Percentiles rank a stretch among this genome's conserved stretches.
Evolutionary conservation across 2,329 filamentous ascomycete genomes (phyloP).

Genomic region (Akanthomyces uredinophilus): DNA sequence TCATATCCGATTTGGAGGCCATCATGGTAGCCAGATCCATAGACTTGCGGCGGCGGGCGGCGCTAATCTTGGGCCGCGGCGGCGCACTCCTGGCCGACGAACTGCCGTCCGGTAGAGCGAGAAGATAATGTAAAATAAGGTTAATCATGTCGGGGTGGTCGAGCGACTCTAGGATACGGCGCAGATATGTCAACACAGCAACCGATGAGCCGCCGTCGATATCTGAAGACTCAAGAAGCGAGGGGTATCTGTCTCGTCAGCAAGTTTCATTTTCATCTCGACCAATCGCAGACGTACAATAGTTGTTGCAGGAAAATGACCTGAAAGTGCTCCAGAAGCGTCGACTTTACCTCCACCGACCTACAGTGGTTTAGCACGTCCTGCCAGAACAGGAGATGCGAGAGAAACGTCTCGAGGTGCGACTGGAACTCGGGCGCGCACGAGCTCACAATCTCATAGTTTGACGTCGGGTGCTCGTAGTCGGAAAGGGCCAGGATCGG

Average conservation of each 20-base stretch:
- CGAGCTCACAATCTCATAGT: conserved; percentile 67
- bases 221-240: conserved; percentile 91
- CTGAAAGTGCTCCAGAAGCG: conserved; percentile 92
- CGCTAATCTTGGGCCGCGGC: conserved; percentile 53
- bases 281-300: conserved; percentile 51
- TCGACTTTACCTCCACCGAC: conserved; percentile 86
- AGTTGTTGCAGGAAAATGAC: conserved; percentile 93
- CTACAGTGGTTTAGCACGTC: conserved; percentile 94
- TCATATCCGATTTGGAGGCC: conserved; percentile 66
- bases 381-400: conserved; percentile 95
- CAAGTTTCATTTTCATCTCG: no score
- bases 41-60: conserved; percentile 77
- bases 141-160: conserved; percentile 94
- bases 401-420: conserved; percentile 91
- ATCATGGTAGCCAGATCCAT: conserved; percentile 80
- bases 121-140: conserved; percentile 84
- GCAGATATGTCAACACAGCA: conserved; percentile 88
- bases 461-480: conserved; percentile 67
- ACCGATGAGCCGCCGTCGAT: conserved; percentile 95
- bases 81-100: conserved; percentile 32
- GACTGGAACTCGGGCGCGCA: conserved; percentile 70
- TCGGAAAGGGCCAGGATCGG: conserved; percentile 86
- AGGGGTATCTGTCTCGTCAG: conserved; percentile 67
- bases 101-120: conserved; percentile 64
- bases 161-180: conserved; percentile 82